Evolutionary conservation across 768 basidiomycete species (phyloP).

Genomic region (Cantharellus cinnabarinus): DNA sequence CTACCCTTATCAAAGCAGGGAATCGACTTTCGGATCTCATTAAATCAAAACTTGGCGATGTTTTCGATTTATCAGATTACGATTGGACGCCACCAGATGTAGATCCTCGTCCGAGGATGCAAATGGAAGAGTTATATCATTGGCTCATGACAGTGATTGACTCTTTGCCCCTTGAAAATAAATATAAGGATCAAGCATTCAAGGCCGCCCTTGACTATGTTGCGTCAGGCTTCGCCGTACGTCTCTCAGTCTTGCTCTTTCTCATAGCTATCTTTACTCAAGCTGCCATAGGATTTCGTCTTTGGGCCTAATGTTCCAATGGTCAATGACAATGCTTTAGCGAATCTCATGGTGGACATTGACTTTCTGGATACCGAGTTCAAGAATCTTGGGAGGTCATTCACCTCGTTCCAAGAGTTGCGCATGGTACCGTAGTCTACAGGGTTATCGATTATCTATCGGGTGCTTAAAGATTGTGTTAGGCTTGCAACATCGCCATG

Average conservation of each 20-base stretch:
- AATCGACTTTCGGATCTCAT: slow-evolving; percentile 66
- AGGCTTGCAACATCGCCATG: slow-evolving; percentile 36
- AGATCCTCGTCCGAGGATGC: slow-evolving; percentile 62
- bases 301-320: slow-evolving; percentile 49
- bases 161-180: slow-evolving; percentile 61
- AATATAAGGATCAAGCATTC: slow-evolving; percentile 79
- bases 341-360: slow-evolving; percentile 70
- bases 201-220: slow-evolving; percentile 75
- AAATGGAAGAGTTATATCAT: slow-evolving; percentile 84
- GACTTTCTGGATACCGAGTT: slow-evolving; percentile 80
- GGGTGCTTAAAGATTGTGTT: neutral
- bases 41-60: slow-evolving; percentile 80
- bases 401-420: slow-evolving; percentile 56
- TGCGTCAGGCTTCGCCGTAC: slow-evolving; percentile 70
- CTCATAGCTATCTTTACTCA: neutral
- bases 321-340: slow-evolving; percentile 79
- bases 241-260: slow-evolving; percentile 10
- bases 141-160: slow-evolving; percentile 96
- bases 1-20: slow-evolving; percentile 46
- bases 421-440: slow-evolving; percentile 34
- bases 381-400: slow-evolving; percentile 45
- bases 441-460: neutral
- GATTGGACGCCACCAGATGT: slow-evolving; percentile 55
- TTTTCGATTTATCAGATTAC: slow-evolving; percentile 75
- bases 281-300: slow-evolving; percentile 42